These are phyloP conservation scores for Pythium periplocum DNA, from an alignment of 352 stramenopile species.

Conservation along the genomic window DNA sequence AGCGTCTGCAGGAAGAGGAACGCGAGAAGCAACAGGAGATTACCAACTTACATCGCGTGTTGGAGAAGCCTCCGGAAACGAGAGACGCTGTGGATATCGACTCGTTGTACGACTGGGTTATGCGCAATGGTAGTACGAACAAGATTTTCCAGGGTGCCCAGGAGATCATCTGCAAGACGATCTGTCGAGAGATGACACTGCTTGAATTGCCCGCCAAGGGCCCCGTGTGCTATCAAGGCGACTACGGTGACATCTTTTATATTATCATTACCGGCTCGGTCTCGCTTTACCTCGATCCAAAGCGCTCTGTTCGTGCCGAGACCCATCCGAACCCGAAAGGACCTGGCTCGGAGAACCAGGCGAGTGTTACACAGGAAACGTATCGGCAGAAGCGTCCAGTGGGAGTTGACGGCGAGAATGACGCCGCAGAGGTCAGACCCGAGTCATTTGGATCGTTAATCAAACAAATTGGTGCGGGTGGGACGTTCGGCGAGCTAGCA, in stretches of 20 bases:
- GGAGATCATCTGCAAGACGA: conserved; percentile 86
- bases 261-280: conserved; percentile 72
- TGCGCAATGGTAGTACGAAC: conserved; percentile 75
- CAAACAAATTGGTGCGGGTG: conserved; percentile 66
- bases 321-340: conserved; percentile 7
- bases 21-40: conserved; percentile 42
- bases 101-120: conserved; percentile 70
- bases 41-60: conserved; percentile 43
- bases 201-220: conserved; percentile 52
- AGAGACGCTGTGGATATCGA: conserved; percentile 60
- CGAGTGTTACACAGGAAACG: background rate
- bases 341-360: background rate
- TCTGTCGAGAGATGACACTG: conserved; percentile 84
- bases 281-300: conserved; percentile 69
- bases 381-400: background rate
- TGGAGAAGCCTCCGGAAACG: conserved; percentile 36
- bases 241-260: conserved; percentile 82
- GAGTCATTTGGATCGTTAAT: conserved; percentile 66
- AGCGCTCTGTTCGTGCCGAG: conserved; percentile 26
- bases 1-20: conserved; percentile 37
- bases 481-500: conserved; percentile 75
- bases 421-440: conserved; percentile 3
- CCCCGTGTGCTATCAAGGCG: conserved; percentile 76
- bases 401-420: conserved; percentile 19
- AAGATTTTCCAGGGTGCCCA: conserved; percentile 80